Evolutionary conservation across 352 stramenopile genomes (phyloP).

Genomic region (Elongisporangium undulatum): DNA sequence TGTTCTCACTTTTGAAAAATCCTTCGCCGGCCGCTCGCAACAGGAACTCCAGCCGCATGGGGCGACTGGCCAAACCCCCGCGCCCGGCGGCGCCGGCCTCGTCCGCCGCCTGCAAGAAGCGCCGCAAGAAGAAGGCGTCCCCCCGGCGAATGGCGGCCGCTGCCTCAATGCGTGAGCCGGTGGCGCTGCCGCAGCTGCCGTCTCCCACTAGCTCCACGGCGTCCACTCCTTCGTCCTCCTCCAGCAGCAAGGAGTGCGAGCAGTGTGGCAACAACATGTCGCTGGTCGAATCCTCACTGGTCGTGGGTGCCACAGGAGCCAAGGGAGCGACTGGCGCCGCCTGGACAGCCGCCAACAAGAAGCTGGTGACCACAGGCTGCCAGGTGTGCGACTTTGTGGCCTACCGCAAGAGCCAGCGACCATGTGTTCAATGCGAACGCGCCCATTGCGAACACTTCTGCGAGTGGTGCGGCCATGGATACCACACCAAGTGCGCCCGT

Average conservation of each 20-base stretch:
- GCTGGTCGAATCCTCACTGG: conserved; percentile 17
- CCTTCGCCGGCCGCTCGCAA: conserved; percentile 1
- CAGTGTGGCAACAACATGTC: conserved; percentile 37
- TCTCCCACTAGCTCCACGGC: conserved; percentile 10
- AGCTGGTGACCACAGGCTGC: conserved; percentile 40
- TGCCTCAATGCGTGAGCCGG: conserved; percentile 1
- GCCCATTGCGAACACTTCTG: conserved; percentile 74
- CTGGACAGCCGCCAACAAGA: conserved; percentile 44
- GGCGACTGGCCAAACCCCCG: conserved; percentile 16
- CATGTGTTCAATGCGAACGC: conserved; percentile 60
- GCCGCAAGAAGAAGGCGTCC: conserved; percentile 20
- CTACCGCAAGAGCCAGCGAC: conserved; percentile 58
- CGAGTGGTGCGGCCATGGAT: conserved; percentile 81
- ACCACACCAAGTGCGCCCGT: conserved; percentile 69
- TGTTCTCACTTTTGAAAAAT: conserved; percentile 15
- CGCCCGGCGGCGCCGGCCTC: conserved; percentile 10
- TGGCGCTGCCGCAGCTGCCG: background rate
- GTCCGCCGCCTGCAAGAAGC: conserved; percentile 16
- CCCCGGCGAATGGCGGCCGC: conserved; percentile 9
- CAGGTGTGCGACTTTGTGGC: conserved; percentile 83
- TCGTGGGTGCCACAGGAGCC: conserved; percentile 3
- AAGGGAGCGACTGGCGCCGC: conserved; percentile 20
- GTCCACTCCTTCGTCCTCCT: conserved; percentile 11
- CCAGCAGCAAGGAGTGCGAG: conserved; percentile 46
- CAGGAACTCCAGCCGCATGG: conserved; percentile 9